Conservation (phyloP, 2,329 filamentous ascomycete species). For the Aspergillus sp. region DNA sequence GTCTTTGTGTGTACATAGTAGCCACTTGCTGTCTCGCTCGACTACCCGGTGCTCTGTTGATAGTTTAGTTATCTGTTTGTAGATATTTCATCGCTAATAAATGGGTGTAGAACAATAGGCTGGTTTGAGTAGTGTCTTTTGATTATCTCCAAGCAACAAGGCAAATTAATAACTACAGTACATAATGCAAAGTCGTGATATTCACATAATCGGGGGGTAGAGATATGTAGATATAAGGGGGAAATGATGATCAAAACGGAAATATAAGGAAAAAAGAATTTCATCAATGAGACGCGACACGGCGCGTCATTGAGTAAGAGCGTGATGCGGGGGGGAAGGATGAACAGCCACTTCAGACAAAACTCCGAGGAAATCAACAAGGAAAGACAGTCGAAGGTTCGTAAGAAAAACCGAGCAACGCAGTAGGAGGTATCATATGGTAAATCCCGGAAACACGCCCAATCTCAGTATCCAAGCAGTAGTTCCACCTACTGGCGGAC, state of each 20-base stretch:
- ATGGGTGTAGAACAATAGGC: too few relatives aligned
- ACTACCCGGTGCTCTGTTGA: too few relatives aligned
- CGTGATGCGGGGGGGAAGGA: constrained; percentile 4
- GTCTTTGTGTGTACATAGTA: too few relatives aligned
- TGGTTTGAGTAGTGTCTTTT: not conserved
- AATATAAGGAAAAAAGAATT: constrained; percentile 11
- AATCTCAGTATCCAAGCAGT: constrained; percentile 18
- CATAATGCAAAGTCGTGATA: constrained; percentile 28
- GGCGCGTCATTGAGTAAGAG: constrained; percentile 20
- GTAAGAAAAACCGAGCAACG: constrained; percentile 25
- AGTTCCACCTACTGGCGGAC: constrained; percentile 8
- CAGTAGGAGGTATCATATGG: constrained; percentile 35
- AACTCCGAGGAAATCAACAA: constrained; percentile 14
- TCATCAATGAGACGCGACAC: constrained; percentile 24
- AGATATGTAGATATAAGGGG: not conserved
- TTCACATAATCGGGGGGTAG: constrained; percentile 17
- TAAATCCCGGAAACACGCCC: constrained; percentile 25
- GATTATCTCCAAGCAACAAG: not conserved
- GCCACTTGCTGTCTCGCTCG: too few relatives aligned
- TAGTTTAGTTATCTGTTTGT: not conserved
- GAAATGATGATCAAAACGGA: constrained; percentile 8
- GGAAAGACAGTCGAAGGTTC: constrained; percentile 15
- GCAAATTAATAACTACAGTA: constrained; percentile 19
- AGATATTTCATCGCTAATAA: too few relatives aligned
- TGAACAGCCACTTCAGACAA: not conserved